A percentile compares a stretch with the other conserved stretches of the same genome.
These are phyloP conservation scores for Cadophora luteo-olivacea DNA, from an alignment of 2,329 filamentous ascomycete species.

Conservation along the genomic window DNA sequence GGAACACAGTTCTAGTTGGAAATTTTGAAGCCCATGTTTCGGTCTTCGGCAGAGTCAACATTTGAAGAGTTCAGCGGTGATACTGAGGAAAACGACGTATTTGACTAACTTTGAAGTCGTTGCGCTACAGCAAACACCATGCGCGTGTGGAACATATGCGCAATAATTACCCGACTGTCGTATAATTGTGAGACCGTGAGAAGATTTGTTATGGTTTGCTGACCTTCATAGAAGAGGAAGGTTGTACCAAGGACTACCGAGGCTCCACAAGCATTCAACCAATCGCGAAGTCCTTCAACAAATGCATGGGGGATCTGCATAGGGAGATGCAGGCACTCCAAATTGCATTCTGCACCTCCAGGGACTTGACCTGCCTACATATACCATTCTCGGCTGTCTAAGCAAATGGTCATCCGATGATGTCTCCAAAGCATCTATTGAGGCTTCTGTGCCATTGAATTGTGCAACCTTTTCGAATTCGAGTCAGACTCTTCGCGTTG, in stretches of 20 bases:
- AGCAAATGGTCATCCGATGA: background rate
- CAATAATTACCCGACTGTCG: too few species aligned
- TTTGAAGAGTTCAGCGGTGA: too few species aligned
- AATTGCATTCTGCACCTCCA: slow-evolving; percentile 5
- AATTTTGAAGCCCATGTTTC: too few species aligned
- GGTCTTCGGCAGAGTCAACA: too few species aligned
- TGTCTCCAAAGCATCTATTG: background rate
- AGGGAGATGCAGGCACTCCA: slow-evolving; percentile 7
- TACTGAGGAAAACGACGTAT: too few species aligned
- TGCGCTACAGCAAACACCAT: too few species aligned
- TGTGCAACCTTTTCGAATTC: background rate
- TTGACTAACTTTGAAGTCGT: too few species aligned
- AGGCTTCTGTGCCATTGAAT: background rate
- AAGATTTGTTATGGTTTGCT: background rate
- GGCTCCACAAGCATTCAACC: background rate
- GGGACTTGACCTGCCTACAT: slow-evolving; percentile 4
- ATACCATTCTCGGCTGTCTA: background rate
- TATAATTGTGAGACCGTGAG: too few species aligned
- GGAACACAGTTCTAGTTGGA: too few species aligned
- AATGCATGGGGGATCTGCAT: background rate
- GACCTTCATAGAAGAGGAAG: background rate
- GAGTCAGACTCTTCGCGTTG: background rate
- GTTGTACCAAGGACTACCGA: background rate
- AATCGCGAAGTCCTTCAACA: background rate
- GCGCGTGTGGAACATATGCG: too few species aligned